Evolutionary conservation across 2,329 filamentous ascomycete genomes (phyloP).

Genomic region (Claviceps sp.): DNA sequence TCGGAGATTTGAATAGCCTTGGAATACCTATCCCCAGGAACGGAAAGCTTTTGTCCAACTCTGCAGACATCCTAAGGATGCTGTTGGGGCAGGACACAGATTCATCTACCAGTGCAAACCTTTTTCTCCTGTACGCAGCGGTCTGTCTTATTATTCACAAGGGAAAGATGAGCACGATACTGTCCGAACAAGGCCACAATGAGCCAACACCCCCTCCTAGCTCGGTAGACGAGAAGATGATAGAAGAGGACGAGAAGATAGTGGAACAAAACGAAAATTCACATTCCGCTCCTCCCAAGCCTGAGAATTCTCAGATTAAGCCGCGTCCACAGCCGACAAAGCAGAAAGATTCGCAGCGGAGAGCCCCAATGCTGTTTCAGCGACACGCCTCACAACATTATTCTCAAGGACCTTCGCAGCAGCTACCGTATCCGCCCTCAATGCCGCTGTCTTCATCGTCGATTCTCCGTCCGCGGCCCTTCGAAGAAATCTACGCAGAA

Average conservation of each 20-base stretch:
- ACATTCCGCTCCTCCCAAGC: not conserved
- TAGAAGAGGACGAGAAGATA: not conserved
- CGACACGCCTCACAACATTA: not conserved
- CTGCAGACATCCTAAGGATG: not conserved
- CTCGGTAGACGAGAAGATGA: not conserved
- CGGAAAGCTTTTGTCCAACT: too few relatives aligned
- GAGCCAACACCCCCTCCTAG: conserved; percentile 3
- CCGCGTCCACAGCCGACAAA: not conserved
- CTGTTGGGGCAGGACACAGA: not conserved
- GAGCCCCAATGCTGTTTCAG: not conserved
- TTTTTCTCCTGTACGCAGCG: not conserved
- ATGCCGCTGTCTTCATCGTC: not conserved
- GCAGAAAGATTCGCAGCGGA: not conserved
- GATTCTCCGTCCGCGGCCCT: conserved; percentile 23
- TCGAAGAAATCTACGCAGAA: conserved; percentile 32
- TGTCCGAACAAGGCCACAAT: conserved; percentile 1
- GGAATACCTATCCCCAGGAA: too few relatives aligned
- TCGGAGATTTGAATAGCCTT: too few relatives aligned
- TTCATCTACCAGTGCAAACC: not conserved
- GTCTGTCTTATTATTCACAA: not conserved
- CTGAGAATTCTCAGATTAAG: not conserved
- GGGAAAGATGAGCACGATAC: not conserved
- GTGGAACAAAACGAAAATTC: not conserved
- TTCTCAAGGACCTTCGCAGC: not conserved
- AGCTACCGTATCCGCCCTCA: not conserved